Conservation (phyloP, 805 yeast genomes). For the Candida awuae region DNA sequence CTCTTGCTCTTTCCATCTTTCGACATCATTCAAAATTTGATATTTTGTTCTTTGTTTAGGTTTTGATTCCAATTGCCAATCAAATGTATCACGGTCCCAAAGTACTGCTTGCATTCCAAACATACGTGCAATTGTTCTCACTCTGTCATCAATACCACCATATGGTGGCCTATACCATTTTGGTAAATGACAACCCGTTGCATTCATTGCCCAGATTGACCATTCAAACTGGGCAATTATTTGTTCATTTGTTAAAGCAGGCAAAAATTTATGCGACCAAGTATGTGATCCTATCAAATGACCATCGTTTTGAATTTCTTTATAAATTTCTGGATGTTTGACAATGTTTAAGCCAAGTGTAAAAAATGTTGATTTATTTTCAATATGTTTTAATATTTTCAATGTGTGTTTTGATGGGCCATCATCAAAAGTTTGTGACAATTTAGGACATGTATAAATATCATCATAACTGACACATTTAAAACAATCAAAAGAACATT, state of each 20-base stretch:
- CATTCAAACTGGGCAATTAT: slow-evolving; percentile 86
- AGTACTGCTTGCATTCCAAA: slow-evolving; percentile 82
- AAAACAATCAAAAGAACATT: slow-evolving; percentile 82
- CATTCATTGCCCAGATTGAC: slow-evolving; percentile 98
- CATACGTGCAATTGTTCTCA: slow-evolving; percentile 68
- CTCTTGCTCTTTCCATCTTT: slow-evolving; percentile 37
- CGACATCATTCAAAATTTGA: slow-evolving; percentile 49
- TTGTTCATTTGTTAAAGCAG: slow-evolving; percentile 67
- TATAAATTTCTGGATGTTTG: slow-evolving; percentile 65
- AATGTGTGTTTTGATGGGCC: slow-evolving; percentile 80
- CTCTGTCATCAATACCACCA: slow-evolving; percentile 87
- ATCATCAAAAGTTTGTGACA: slow-evolving; percentile 90
- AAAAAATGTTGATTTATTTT: slow-evolving; percentile 65
- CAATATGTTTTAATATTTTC: slow-evolving; percentile 46
- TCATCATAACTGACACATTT: slow-evolving; percentile 74
- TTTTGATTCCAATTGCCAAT: slow-evolving; percentile 66
- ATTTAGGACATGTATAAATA: slow-evolving; percentile 58
- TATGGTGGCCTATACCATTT: slow-evolving; percentile 95
- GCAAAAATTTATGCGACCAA: slow-evolving; percentile 86
- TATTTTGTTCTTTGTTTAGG: slow-evolving; percentile 38
- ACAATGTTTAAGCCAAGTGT: slow-evolving; percentile 78
- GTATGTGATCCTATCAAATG: slow-evolving; percentile 86
- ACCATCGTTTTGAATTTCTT: slow-evolving; percentile 47
- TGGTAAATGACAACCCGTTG: slow-evolving; percentile 80
- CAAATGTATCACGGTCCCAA: slow-evolving; percentile 90